Evolutionary conservation across 345 rosid species (phyloP).

Genomic region (Eucalyptus fibrosa): DNA sequence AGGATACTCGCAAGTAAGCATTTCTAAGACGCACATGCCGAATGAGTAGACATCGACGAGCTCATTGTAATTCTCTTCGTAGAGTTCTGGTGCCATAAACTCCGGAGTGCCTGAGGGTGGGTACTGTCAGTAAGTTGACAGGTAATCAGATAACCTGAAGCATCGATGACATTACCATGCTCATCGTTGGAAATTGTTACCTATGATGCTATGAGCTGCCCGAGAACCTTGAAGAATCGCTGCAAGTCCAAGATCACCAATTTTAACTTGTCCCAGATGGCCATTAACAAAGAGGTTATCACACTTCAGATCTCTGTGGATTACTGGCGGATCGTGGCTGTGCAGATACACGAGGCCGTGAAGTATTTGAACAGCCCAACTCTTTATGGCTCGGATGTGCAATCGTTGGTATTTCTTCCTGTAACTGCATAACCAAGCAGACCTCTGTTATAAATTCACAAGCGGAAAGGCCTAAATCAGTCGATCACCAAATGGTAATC

Average conservation of each 20-base stretch:
- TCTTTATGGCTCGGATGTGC: constrained; percentile 66
- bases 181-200: background rate
- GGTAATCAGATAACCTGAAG: background rate
- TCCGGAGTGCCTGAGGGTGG: constrained; percentile 71
- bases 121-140: background rate
- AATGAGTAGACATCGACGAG: constrained; percentile 88
- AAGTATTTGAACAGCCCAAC: constrained; percentile 82
- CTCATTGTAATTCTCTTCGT: constrained; percentile 85
- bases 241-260: constrained; percentile 89
- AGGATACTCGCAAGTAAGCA: constrained; percentile 84
- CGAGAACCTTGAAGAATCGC: constrained; percentile 63
- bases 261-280: constrained; percentile 81
- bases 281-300: constrained; percentile 92
- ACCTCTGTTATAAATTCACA: background rate
- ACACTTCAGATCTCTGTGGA: constrained; percentile 89
- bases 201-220: constrained; percentile 83
- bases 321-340: constrained; percentile 77
- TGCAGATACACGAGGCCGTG: constrained; percentile 61
- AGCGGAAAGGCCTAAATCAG: background rate
- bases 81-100: constrained; percentile 96
- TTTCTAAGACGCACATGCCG: constrained; percentile 91
- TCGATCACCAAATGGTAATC: background rate
- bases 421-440: constrained; percentile 34
- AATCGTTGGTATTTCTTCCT: constrained; percentile 46
- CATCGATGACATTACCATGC: background rate